Conservation (phyloP, 106 monocot species). For the Dioscorea alata region DNA sequence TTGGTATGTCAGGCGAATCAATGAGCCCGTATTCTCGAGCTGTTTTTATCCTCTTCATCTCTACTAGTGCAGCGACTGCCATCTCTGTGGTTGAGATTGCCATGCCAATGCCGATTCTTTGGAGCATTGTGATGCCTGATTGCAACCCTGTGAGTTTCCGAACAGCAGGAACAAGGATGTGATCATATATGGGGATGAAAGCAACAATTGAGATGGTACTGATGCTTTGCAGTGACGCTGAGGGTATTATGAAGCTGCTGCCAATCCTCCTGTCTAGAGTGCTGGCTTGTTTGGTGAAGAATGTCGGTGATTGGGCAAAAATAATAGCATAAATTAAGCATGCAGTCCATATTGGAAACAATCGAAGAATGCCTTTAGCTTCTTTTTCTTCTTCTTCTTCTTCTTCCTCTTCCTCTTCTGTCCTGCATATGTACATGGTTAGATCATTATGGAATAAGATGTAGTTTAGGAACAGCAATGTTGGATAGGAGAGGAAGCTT, state of each 20-base stretch:
- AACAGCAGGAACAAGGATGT: constrained; percentile 24
- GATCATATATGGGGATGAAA: constrained; percentile 14
- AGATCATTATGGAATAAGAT: not conserved
- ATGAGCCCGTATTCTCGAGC: constrained; percentile 24
- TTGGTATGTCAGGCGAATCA: constrained; percentile 9
- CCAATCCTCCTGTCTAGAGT: too few relatives aligned
- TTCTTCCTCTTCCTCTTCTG: too few relatives aligned
- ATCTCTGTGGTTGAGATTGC: constrained; percentile 10
- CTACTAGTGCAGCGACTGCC: constrained; percentile 9
- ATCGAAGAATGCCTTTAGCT: too few relatives aligned
- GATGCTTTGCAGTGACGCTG: too few relatives aligned
- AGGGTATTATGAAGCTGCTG: too few relatives aligned
- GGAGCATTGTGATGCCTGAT: constrained; percentile 40
- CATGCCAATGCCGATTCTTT: constrained; percentile 50
- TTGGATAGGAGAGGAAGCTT: not conserved
- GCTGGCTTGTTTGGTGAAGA: too few relatives aligned
- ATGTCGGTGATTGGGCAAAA: too few relatives aligned
- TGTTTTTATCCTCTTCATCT: constrained; percentile 16
- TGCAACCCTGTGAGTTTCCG: constrained; percentile 24
- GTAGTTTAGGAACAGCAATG: not conserved
- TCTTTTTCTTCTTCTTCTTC: too few relatives aligned
- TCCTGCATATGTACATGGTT: not conserved
- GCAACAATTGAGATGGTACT: too few relatives aligned
- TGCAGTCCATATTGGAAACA: too few relatives aligned
- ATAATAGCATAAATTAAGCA: too few relatives aligned